Evolutionary conservation across 2,329 filamentous ascomycete genomes (phyloP), one percentile per base, ranked within the genome.

Genomic region (Nemania serpens): DNA sequence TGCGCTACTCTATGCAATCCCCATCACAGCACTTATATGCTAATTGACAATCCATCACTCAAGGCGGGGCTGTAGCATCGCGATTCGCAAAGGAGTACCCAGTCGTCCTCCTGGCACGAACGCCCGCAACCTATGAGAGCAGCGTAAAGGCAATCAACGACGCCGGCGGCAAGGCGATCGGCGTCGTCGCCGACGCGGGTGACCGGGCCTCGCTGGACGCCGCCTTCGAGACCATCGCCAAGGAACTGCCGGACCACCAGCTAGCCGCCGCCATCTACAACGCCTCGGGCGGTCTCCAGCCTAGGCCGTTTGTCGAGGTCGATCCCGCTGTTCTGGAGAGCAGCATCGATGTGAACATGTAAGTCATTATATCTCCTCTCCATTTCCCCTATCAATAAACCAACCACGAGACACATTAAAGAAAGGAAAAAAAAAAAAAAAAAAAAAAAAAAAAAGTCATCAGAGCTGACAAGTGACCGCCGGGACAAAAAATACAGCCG

Each of bases 221-320:
- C 2, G 89, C 89, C 0, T 87, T 92, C 58, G 78, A 84, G 10
- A 74, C 80, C 49, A 87, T 91, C 70, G 77, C 83, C 65, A 77
- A 83, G 63, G 81, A 88, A 64, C 82, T 89, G 34, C 80, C 83
- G 0, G 79, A 76, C 2, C 80, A 80, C 58, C 81, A 80, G 62
- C 76, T 87, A 5, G 85, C 83, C 2, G 89, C 88, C 0, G 90
- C 89, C 4, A 77, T 93, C 20, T 93, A 87, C 78, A 93, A 93
- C 67, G 88, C 87, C n/a, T 82, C 80, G 36, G 79, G 75, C 0
- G 79, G 79, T 2, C 79, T 82, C 47, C 66, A 76, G 0, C 74
- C 74, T 55, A 85, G 82, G 73, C 82, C 85, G 0, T 88, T 88
- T 68, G 73, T 88, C 13, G 84, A 88, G 63, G 64, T 81, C n/a